Conservation (phyloP, 139 green algal genomes). For the Yamagishiella unicocca region DNA sequence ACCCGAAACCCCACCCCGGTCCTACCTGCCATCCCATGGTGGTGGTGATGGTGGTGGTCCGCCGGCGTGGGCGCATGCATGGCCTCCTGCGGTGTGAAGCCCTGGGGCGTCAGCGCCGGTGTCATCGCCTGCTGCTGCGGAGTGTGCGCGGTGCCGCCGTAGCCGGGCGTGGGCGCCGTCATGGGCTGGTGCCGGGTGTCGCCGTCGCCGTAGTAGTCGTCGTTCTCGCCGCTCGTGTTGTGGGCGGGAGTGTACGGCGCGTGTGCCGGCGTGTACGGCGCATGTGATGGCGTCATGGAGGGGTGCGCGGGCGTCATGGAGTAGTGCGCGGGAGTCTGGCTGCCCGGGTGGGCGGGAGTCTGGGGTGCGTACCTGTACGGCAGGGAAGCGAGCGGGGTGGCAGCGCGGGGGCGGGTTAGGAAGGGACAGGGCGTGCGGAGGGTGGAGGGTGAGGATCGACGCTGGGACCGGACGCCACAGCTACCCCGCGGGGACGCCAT, state of each 20-base stretch:
- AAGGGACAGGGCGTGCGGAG: neutral
- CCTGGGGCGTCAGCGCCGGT: constrained; percentile 50
- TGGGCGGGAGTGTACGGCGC: constrained; percentile 38
- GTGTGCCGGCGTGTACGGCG: constrained; percentile 64
- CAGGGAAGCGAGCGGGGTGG: no score
- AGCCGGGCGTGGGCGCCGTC: constrained; percentile 49
- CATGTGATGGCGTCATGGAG: constrained; percentile 63
- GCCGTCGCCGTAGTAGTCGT: constrained; percentile 49
- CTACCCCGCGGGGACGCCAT: no score
- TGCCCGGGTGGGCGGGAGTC: constrained; percentile 65
- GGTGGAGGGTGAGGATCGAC: no score
- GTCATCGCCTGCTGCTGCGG: constrained; percentile 49
- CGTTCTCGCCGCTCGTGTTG: constrained; percentile 27
- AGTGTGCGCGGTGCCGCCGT: constrained; percentile 36
- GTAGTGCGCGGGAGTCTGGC: constrained; percentile 59
- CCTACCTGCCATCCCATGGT: constrained; percentile 1
- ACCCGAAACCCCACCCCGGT: neutral
- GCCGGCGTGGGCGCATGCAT: constrained; percentile 49
- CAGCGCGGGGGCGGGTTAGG: no score
- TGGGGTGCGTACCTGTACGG: constrained; percentile 33
- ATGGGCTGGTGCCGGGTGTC: constrained; percentile 24
- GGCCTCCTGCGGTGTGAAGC: constrained; percentile 39
- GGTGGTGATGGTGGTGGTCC: neutral
- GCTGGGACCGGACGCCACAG: no score
- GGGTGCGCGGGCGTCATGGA: constrained; percentile 72